phyloP scores from a whole-genome alignment of 2,329 filamentous ascomycete genomes.

The Clonostachys solani region DNA sequence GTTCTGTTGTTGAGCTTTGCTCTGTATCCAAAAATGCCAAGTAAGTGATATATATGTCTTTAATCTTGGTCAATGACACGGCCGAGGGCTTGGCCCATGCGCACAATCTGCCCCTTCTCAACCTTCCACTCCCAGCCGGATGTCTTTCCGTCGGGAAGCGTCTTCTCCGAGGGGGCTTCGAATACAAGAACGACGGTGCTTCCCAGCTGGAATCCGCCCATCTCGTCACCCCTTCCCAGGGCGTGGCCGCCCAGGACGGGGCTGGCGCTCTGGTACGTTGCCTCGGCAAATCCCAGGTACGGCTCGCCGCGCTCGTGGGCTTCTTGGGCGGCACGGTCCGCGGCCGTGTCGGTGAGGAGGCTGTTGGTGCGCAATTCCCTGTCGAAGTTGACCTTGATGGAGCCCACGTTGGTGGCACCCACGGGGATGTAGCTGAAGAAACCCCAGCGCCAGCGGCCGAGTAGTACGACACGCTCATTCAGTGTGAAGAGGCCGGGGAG shows the following conservation, averaged over 20 bases:
- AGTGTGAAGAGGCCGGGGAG: slow-evolving; percentile 92
- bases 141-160: slow-evolving; percentile 45
- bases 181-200: slow-evolving; percentile 96
- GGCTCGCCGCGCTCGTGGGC: slow-evolving; percentile 72
- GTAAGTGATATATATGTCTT: background rate
- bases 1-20: too few relatives aligned
- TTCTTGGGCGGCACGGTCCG: slow-evolving; percentile 78
- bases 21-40: background rate
- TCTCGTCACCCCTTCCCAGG: slow-evolving; percentile 84
- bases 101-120: slow-evolving; percentile 81
- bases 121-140: slow-evolving; percentile 83
- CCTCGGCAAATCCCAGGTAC: slow-evolving; percentile 90
- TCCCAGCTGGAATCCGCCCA: slow-evolving; percentile 95
- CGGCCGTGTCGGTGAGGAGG: slow-evolving; percentile 86
- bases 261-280: slow-evolving; percentile 78
- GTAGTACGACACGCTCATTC: slow-evolving; percentile 90
- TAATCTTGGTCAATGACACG: slow-evolving; percentile 54
- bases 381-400: slow-evolving; percentile 96
- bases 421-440: slow-evolving; percentile 97
- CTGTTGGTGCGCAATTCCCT: slow-evolving; percentile 89
- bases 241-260: slow-evolving; percentile 77
- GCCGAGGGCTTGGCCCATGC: slow-evolving; percentile 84
- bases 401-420: slow-evolving; percentile 94
- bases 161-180: slow-evolving; percentile 72
- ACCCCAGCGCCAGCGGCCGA: slow-evolving; percentile 93